These are phyloP conservation scores for Ogataea saltuana DNA, from an alignment of 805 yeast genomes.

Conservation along the genomic window DNA sequence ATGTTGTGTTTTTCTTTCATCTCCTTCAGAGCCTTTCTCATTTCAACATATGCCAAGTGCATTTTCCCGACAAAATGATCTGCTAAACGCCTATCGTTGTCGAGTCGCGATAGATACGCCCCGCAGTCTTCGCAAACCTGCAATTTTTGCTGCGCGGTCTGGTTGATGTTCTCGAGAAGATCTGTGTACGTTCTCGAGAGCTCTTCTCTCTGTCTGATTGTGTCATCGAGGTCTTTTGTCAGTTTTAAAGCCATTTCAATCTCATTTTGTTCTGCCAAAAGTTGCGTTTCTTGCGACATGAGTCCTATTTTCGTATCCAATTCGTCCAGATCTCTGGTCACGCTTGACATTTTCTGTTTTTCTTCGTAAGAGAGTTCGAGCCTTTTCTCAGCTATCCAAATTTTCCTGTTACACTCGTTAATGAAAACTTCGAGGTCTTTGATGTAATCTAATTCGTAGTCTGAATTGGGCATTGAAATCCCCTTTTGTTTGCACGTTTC, in stretches of 20 bases:
- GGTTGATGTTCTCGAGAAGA: conserved; percentile 72
- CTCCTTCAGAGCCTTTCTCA: conserved; percentile 58
- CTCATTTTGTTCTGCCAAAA: conserved; percentile 51
- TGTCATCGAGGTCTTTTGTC: conserved; percentile 45
- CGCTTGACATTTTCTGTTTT: conserved; percentile 27
- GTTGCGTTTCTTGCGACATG: conserved; percentile 64
- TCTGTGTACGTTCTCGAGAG: conserved; percentile 58
- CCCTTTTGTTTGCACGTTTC: conserved; percentile 47
- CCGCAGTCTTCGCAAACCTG: conserved; percentile 92
- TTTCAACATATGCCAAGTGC: conserved; percentile 77
- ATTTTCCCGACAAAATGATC: conserved; percentile 89
- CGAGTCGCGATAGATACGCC: conserved; percentile 80
- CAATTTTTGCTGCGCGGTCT: conserved; percentile 83
- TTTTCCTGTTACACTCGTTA: conserved; percentile 64
- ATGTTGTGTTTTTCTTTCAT: conserved; percentile 30
- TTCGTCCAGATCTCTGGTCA: conserved; percentile 54
- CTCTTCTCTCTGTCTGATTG: conserved; percentile 48
- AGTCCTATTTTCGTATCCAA: conserved; percentile 65
- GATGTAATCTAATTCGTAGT: conserved; percentile 50
- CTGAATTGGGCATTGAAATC: conserved; percentile 37
- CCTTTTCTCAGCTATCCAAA: conserved; percentile 60
- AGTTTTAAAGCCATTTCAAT: conserved; percentile 52
- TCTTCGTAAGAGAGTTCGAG: conserved; percentile 73
- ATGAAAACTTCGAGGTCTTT: conserved; percentile 52
- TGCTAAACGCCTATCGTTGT: conserved; percentile 83